Conservation (phyloP, 2,329 filamentous ascomycete species). For the Pseudogymnoascus sp. region DNA sequence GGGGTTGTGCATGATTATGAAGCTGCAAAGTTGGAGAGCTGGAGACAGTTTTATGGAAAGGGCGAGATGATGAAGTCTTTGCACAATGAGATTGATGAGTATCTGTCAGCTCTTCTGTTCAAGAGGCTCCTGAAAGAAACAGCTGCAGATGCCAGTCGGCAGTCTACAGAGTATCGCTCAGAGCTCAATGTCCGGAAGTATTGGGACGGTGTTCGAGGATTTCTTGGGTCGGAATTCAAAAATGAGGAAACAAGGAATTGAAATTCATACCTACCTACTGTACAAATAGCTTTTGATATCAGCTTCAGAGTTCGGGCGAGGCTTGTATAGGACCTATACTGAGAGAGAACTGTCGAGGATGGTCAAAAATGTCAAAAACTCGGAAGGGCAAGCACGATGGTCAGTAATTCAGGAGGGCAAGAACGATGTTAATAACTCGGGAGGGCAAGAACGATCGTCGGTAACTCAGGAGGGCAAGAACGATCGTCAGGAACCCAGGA, state of each 20-base stretch:
- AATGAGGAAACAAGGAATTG: neutral
- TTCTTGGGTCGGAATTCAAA: neutral
- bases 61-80: neutral
- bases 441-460: neutral
- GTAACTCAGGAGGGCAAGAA: too few species aligned
- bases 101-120: neutral
- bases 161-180: neutral
- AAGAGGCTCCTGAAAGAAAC: constrained; percentile 4
- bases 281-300: neutral
- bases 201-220: neutral
- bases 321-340: neutral
- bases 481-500: too few species aligned
- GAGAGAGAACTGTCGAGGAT: neutral
- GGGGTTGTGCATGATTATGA: neutral
- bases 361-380: too few species aligned
- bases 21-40: constrained; percentile 4
- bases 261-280: neutral
- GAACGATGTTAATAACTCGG: neutral
- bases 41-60: constrained; percentile 1
- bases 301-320: neutral
- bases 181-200: neutral
- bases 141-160: neutral
- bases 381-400: neutral
- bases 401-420: neutral
- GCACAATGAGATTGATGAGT: neutral